Percentiles rank a stretch among this genome's conserved stretches.
Evolutionary conservation across 1,284 basidiomycete genomes (phyloP).

Genomic region (Cystobasidium slooffiae): DNA sequence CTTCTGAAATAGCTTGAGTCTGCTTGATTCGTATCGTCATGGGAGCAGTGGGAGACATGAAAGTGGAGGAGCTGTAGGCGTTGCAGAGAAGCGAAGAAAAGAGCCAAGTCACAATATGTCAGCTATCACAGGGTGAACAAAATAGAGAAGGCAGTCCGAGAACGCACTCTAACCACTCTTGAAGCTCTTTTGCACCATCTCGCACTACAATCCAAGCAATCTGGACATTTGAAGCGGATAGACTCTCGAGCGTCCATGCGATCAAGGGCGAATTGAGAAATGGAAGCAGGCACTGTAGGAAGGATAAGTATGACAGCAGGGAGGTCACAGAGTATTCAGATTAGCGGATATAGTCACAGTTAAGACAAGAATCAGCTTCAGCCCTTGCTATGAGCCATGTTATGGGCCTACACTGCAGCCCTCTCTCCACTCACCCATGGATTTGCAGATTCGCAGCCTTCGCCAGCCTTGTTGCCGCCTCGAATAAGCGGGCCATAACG

Average conservation of each 20-base stretch:
- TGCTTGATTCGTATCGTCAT: constrained; percentile 47
- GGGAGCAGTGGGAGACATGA: constrained; percentile 39
- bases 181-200: constrained; percentile 63
- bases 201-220: constrained; percentile 91
- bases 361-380: neutral
- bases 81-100: neutral
- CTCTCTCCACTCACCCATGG: constrained; percentile 49
- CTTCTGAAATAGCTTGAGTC: constrained; percentile 77
- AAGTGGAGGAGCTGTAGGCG: constrained; percentile 33
- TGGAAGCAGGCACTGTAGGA: constrained; percentile 79
- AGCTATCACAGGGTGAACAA: neutral
- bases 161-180: constrained; percentile 43
- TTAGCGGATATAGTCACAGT: neutral
- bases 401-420: neutral
- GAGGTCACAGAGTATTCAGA: neutral
- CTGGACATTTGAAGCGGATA: constrained; percentile 88
- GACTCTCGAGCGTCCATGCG: constrained; percentile 93
- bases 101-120: neutral
- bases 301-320: neutral
- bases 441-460: constrained; percentile 31
- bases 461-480: constrained; percentile 42
- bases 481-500: constrained; percentile 51
- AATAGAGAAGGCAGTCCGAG: constrained; percentile 37
- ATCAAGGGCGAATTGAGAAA: constrained; percentile 91
- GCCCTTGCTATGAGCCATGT: neutral